Base-by-base conservation (phyloP, 352 stramenopile genomes). In the Blastocystis sp. region DNA sequence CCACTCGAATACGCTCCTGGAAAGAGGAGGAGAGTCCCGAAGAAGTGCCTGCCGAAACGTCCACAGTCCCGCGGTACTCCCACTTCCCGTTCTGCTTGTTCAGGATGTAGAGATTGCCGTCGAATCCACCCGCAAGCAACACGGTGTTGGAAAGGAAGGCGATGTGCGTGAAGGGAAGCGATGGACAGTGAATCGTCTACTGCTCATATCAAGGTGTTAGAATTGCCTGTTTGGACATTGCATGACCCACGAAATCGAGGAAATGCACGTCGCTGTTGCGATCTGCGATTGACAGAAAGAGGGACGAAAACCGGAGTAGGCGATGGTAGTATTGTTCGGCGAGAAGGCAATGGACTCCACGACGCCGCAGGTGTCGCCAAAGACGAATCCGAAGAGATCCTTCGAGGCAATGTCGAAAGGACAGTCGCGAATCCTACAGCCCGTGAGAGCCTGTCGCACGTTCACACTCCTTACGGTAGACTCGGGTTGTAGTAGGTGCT, bases 401-500 rank as follows among this genome's bases (percentile, higher is more conserved):
- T 81, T 81, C 28, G 70, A 66, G 48, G 70, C 34, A 41, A 81
- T 62, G 21, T 81, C 70, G 23, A 81, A 81, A 2, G 70, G 70
- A 65, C 70, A 81, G 2, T 81, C 70, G n/a, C 48, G 70, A 40
- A 81, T 81, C 10, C 70, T 81, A 45, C 21, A 4, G 1, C 28
- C 28, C 0, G 28, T 34, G 28, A 34, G 28, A 34, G 28, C 28
- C 5, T 81, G 9, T 66, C 2, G 11, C 14, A 53, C 40, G 28
- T 23, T 14, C 34, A 14, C 14, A 14, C 56, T 7, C 53, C 70
- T 28, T 66, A 81, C 70, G 70, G 45, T 64, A 66, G 38, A 5
- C 21, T 62, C 3, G 70, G 70, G 48, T 81, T 52, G 41, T 81
- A 81, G 70, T 81, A 81, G 2, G 70, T 81, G 45, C 70, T 81